Base-by-base conservation (phyloP, 345 rosid species). In the Melaleuca quinquenervia region DNA sequence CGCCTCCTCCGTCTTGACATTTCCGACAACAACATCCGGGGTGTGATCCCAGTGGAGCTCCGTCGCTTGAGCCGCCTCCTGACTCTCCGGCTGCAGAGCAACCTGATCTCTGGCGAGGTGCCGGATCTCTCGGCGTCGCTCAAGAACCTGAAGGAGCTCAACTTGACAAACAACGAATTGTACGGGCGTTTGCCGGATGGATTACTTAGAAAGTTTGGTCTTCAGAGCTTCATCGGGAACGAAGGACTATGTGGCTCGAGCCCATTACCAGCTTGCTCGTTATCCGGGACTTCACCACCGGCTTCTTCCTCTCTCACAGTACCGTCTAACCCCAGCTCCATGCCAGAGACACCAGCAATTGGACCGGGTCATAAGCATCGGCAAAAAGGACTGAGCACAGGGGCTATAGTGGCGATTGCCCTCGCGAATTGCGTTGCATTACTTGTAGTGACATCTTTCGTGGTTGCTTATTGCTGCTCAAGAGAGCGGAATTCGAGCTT, bases 11-110 rank as follows among this genome's bases (percentile, higher is more conserved):
- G 98, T 58, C 90, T 97, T 1, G 99, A 97, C 82, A 87, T 97
- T 51, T 96, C 99, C 8, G 92, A 94, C 54, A 97, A 97, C 94
- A 97, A 96, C 89, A 93, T 97, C 84, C 91, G 88, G 6, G 98
- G 99, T 78, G 84, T 87, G 1, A 90, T 97, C 62, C 98, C 99
- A 0, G 52, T 48, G 10, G 93, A 88, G 84, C 36, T 96, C 55
- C 84, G 91, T n/a, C 87, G 90, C 45, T 90, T 97, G 87, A 92
- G 91, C n/a, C 87, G 92, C 70, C 89, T 97, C 14, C 85, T 96
- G 51, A 97, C 99, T 6, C 92, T 97, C 85, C 92, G 99, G 84
- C 89, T 97, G 27, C 96, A 97, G 82, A 92, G 92, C 90, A 97
- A 97, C 84, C 97, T 92, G 85, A 93, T 97, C 84, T 92, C 97